Base-by-base conservation (phyloP, 2,329 filamentous ascomycete species). In the Allantophomopsis cytisporea region DNA sequence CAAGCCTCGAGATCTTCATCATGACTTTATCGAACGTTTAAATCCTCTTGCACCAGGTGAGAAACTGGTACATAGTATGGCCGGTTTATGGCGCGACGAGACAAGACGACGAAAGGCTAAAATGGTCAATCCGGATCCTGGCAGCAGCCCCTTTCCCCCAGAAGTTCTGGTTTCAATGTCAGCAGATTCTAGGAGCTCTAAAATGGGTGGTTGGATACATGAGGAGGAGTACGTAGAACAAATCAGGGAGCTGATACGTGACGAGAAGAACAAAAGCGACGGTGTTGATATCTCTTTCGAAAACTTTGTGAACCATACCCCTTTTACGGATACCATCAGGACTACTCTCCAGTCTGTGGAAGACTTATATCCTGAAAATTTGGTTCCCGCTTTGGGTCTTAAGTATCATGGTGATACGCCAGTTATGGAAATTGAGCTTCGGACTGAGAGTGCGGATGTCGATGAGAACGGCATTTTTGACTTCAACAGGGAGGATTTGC, bases 21-120 rank as follows among this genome's bases (percentile, higher is more conserved):
- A 95, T 53, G 78, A 88, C 52, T 94, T 98, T 49, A 64, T 80
- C 16, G 91, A 96, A 56, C 71, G 75, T 11, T 58, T 76, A 10
- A 65, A 71, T 30, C 78, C 83, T 3, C 57, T 80, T 15, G 64
- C 74, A 0, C 59, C 68, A 1, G 77, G 84, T 46, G 66, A 88
- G 53, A 94, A 93, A 53, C 68, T 94, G 10, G 88, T 98, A 5
- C 79, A 85, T 53, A 98, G 91, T 46, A 89, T 98, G 83, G 87
- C 86, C 40, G 83, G 84, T 1, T 61, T 98, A 2, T 98, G 91
- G 91, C 79, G 78, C 54, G 86, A 94, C 50, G 91, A 96, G 58
- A 85, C 81, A 0, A 77, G 76, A 42, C 74, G 88, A 35, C 74
- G 88, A 23, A 89, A 83, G 57, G 68, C 72, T 36, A 73, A 73